Conservation (phyloP, 164 flowering plant genomes). For the Protea cynaroides region DNA sequence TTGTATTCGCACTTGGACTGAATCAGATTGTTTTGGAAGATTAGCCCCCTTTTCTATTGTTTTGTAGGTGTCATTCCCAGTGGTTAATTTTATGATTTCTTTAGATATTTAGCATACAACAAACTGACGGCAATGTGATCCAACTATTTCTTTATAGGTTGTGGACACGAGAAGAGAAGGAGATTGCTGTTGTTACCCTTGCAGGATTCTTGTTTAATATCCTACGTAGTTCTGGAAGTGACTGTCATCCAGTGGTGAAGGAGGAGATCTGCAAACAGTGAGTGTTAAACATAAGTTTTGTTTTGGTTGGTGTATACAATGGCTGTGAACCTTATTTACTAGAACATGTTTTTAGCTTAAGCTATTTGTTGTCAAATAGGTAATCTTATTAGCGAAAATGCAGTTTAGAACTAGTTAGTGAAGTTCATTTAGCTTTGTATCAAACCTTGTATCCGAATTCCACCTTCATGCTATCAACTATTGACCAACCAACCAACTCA, state of each 20-base stretch:
- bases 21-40: not conserved
- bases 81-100: not conserved
- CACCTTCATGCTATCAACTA: too few species aligned
- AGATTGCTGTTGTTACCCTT: constrained; percentile 83
- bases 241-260: constrained; percentile 56
- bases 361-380: too few species aligned
- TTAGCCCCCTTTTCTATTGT: not conserved
- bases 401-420: too few species aligned
- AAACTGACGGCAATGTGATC: too few species aligned
- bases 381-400: too few species aligned
- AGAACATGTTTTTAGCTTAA: too few species aligned
- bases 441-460: too few species aligned
- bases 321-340: not conserved
- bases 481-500: too few species aligned
- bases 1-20: not conserved
- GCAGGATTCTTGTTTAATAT: constrained; percentile 70
- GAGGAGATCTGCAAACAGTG: constrained; percentile 62
- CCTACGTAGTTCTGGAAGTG: constrained; percentile 46
- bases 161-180: constrained; percentile 83
- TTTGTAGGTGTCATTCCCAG: not conserved
- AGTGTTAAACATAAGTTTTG: constrained; percentile 21
- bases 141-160: constrained; percentile 39
- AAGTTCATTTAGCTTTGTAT: too few species aligned
- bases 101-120: too few species aligned
- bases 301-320: not conserved